Base-by-base conservation (phyloP, 106 monocot genomes). In the Cymbidium sinense region DNA sequence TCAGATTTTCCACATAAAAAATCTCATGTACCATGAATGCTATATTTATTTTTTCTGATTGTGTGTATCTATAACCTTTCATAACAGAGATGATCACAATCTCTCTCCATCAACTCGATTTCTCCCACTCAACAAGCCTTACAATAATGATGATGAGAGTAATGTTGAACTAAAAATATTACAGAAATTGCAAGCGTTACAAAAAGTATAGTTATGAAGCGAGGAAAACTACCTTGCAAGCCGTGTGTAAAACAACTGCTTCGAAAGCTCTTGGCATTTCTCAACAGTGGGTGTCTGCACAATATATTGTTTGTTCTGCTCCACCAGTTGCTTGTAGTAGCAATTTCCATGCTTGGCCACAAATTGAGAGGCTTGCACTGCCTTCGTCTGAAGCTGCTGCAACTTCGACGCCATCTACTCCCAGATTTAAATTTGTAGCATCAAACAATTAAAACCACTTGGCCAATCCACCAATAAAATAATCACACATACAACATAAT, bases 381-480 rank as follows among this genome's bases (percentile, higher is more conserved):
- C 78, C 47, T 69, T 78, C 15, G 65, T 19, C 31, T 78, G 23
- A 27, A 78, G 47, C 69, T 69, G 43, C 5, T 27, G 43, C 47
- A 78, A 35, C 69, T 78, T 78, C 20, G 78, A 78, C 25, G 78
- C 78, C 78, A 78, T 78, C 78, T 78, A 78, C 23, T 76, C 76
- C 64, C 17, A 70, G 17, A 15, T 70, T 9, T 7, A 34, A 33
- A 70, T 20, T 20, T 5, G 20, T 12, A 64, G 28, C 28, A 8
- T 27, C 3, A 54, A 29, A 27, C 11, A 70, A 35, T 33, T 33
- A 18, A 20, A 34, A 15, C 11, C 10, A 17, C 70, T 34, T 21
- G 3, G 4, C 54, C 54, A 54, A 54, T 19, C 21, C 54, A 54
- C 39, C 39, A 7, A 39, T 70, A 15, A 34, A 70, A 17, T 3